These are phyloP conservation scores for Cantharellus cinnabarinus DNA, from an alignment of 768 basidiomycete genomes.

Conservation along the genomic window DNA sequence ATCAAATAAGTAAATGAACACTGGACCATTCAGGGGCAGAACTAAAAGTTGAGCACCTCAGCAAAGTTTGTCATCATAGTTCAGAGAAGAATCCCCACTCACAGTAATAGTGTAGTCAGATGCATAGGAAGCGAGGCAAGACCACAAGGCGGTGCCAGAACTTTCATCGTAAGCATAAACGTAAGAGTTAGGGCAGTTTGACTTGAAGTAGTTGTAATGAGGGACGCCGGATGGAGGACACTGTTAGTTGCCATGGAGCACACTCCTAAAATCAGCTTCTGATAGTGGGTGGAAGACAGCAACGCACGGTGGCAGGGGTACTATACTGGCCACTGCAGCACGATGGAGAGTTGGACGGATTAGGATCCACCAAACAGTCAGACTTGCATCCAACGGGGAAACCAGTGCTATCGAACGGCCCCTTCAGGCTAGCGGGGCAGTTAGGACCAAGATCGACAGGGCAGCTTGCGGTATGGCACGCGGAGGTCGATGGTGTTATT, in stretches of 20 bases:
- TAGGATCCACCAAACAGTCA: constrained; percentile 10
- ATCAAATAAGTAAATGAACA: too few relatives aligned
- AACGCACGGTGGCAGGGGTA: constrained; percentile 8
- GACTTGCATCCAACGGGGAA: constrained; percentile 12
- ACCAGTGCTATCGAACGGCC: constrained; percentile 7
- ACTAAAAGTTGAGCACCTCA: not conserved
- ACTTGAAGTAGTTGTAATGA: constrained; percentile 10
- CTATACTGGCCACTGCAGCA: constrained; percentile 11
- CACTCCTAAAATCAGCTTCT: not conserved
- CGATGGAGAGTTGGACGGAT: constrained; percentile 8
- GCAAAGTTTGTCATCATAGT: not conserved
- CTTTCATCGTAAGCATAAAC: constrained; percentile 34
- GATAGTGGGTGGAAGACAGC: not conserved
- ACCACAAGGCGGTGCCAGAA: constrained; percentile 32
- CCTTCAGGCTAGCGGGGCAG: constrained; percentile 2
- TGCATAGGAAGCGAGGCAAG: constrained; percentile 21
- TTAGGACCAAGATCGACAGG: constrained; percentile 6
- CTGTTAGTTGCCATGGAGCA: not conserved
- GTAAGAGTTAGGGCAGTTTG: constrained; percentile 17
- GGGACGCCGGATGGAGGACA: constrained; percentile 6
- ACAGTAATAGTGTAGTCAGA: constrained; percentile 17
- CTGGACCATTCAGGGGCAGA: constrained; percentile 7
- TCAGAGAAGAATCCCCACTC: not conserved
- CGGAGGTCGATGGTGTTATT: not conserved
- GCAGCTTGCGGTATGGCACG: constrained; percentile 4